These are phyloP conservation scores for Mallotus repandus DNA, from an alignment of 441 rosid genomes.

Conservation along the genomic window DNA sequence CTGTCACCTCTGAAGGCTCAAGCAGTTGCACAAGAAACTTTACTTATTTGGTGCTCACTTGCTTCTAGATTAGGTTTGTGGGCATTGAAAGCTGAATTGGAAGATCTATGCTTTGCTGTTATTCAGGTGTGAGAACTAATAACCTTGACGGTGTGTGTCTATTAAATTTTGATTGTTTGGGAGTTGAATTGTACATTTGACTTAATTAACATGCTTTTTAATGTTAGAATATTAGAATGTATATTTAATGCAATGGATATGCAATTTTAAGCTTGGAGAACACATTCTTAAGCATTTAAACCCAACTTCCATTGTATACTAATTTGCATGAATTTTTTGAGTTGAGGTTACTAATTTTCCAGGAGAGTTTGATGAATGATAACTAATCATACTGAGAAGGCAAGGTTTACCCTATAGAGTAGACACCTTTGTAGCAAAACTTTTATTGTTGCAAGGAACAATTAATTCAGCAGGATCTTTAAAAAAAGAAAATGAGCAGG, in stretches of 20 bases:
- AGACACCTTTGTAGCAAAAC: neutral
- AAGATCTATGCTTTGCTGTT: constrained; percentile 78
- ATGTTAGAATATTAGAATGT: too few relatives aligned
- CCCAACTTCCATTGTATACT: neutral
- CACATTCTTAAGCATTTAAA: too few relatives aligned
- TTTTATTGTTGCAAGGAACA: neutral
- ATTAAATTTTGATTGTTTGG: neutral
- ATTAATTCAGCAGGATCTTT: neutral
- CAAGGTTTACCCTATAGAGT: neutral
- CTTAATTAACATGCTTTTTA: too few relatives aligned
- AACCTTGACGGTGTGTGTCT: neutral
- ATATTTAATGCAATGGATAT: too few relatives aligned
- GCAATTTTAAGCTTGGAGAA: too few relatives aligned
- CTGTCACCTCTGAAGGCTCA: constrained; percentile 61
- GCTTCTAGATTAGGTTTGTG: constrained; percentile 81
- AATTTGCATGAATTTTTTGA: neutral
- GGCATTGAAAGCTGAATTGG: constrained; percentile 75
- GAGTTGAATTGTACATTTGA: neutral
- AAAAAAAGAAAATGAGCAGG: neutral
- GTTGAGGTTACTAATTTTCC: neutral
- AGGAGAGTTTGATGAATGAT: neutral
- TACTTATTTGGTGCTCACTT: constrained; percentile 76
- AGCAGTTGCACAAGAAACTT: constrained; percentile 74
- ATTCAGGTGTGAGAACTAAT: constrained; percentile 48
- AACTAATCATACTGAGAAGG: neutral